Conservation (phyloP, 2,329 filamentous ascomycete genomes). For the Hymenoscyphus repandus region DNA sequence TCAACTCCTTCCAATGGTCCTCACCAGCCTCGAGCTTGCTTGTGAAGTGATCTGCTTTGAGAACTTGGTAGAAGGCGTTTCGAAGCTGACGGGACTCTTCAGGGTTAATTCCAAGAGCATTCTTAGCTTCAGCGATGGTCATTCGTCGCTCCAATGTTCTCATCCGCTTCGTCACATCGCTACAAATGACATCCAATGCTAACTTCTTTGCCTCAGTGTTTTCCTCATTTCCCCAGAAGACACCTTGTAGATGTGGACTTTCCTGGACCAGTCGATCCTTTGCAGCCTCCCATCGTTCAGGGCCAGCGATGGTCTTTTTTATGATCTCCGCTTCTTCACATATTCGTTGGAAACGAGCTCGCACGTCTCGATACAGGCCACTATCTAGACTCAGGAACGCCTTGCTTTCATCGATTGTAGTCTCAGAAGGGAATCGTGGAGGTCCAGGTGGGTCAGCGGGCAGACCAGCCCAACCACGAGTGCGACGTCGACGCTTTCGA, state of each 20-base stretch:
- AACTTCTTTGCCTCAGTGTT: constrained; percentile 58
- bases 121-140: constrained; percentile 70
- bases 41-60: constrained; percentile 62
- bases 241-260: constrained; percentile 55
- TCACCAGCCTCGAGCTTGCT: constrained; percentile 69
- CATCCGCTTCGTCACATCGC: constrained; percentile 76
- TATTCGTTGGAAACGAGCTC: constrained; percentile 63
- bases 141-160: constrained; percentile 60
- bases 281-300: constrained; percentile 66
- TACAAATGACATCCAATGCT: constrained; percentile 73
- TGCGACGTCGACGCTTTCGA: constrained; percentile 63
- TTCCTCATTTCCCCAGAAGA: constrained; percentile 54
- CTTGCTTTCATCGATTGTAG: constrained; percentile 74
- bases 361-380: constrained; percentile 56
- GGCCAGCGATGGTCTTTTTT: constrained; percentile 72
- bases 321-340: constrained; percentile 62
- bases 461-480: constrained; percentile 61
- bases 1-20: constrained; percentile 67
- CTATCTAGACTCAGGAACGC: constrained; percentile 60
- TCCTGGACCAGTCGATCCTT: constrained; percentile 64
- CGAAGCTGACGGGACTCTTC: constrained; percentile 63
- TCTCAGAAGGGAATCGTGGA: constrained; percentile 75
- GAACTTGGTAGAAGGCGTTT: constrained; percentile 58
- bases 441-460: constrained; percentile 63
- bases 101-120: constrained; percentile 62